phyloP scores from a whole-genome alignment of 352 stramenopile species.

The Phytopythium montanum region DNA sequence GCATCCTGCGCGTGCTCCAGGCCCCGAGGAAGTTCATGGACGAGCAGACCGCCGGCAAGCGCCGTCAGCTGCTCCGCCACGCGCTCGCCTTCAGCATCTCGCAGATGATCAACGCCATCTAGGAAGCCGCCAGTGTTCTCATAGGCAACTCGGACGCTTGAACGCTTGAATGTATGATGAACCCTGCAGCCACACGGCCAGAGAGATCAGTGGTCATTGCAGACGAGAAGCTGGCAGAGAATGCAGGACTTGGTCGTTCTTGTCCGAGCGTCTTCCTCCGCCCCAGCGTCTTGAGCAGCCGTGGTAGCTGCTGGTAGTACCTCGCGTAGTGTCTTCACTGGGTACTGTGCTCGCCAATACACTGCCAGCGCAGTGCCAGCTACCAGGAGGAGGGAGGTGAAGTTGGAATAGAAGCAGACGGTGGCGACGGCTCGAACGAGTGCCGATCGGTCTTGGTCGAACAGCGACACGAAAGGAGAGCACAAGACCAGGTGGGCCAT shows the following conservation, averaged over 20 bases:
- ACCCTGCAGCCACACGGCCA: not conserved
- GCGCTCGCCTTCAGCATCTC: slow-evolving; percentile 65
- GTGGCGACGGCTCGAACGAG: slow-evolving; percentile 6
- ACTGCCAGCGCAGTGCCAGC: slow-evolving; percentile 16
- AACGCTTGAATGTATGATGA: slow-evolving; percentile 1
- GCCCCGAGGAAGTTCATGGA: slow-evolving; percentile 49
- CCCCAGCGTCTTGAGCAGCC: not conserved
- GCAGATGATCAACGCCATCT: slow-evolving; percentile 44
- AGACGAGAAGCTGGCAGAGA: slow-evolving; percentile 5
- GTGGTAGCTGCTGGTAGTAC: not conserved
- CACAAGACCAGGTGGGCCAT: slow-evolving; percentile 37
- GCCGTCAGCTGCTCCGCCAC: slow-evolving; percentile 51
- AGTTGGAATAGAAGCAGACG: slow-evolving; percentile 30
- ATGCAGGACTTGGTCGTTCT: not conserved
- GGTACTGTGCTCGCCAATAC: slow-evolving; percentile 44
- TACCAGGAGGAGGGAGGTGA: slow-evolving; percentile 19
- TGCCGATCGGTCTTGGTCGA: slow-evolving; percentile 2
- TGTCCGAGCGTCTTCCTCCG: not conserved
- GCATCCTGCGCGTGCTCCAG: slow-evolving; percentile 65
- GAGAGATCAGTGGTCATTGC: not conserved
- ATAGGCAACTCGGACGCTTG: not conserved
- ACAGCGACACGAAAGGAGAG: slow-evolving; percentile 15
- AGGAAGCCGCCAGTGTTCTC: slow-evolving; percentile 8
- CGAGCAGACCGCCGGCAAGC: slow-evolving; percentile 32
- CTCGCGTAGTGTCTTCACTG: slow-evolving; percentile 4